phyloP scores from a whole-genome alignment of 441 rosid genomes.

The Erysimum pusillum region DNA sequence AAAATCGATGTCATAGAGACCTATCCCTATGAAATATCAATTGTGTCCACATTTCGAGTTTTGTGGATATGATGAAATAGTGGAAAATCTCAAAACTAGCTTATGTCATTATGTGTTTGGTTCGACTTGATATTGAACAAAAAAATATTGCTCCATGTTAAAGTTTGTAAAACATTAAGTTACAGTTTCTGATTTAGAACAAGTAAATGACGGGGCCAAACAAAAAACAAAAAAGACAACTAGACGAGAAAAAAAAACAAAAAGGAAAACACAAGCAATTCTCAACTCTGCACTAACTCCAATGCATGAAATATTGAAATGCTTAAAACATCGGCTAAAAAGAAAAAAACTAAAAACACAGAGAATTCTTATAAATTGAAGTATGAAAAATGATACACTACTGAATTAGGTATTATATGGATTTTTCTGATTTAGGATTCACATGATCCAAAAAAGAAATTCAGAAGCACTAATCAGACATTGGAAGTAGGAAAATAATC shows the following conservation, averaged over 20 bases:
- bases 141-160: neutral
- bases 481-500: constrained; percentile 16
- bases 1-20: neutral
- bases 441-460: constrained; percentile 44
- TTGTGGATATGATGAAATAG: neutral
- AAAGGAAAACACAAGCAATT: neutral
- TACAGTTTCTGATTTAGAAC: neutral
- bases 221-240: too few relatives aligned
- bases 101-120: neutral
- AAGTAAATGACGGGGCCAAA: neutral
- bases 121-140: neutral
- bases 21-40: neutral
- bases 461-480: constrained; percentile 35
- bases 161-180: too few relatives aligned
- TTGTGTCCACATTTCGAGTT: constrained; percentile 10
- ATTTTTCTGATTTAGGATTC: constrained; percentile 42
- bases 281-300: neutral
- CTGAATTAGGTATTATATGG: neutral
- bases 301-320: neutral
- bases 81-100: too few relatives aligned
- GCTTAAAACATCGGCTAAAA: neutral
- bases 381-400: neutral
- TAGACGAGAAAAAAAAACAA: neutral
- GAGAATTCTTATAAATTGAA: neutral
- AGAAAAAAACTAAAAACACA: neutral